Evolutionary conservation across 306 rosid genomes (phyloP), one percentile per base, ranked within the genome.

Genomic region (Dalbergia oliveri): DNA sequence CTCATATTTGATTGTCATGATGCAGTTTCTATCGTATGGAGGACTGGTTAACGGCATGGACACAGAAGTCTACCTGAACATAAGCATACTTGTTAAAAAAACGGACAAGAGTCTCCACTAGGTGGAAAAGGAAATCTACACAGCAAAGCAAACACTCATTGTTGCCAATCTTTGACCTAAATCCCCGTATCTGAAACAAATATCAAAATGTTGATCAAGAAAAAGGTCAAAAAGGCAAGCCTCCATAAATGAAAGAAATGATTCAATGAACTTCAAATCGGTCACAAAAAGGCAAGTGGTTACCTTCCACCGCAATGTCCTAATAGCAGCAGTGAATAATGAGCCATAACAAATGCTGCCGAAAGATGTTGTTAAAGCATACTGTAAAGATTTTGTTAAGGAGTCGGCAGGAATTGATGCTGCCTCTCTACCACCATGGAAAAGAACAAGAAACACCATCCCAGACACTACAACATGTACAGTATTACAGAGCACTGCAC

Each of bases 311-410:
- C 99, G 90, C 43, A 96, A 84, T 44, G 92, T 91, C 86, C 98
- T 91, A 72, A 96, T 96, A 65, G 94, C 92, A 77, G 99, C 99
- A 26, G 99, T 96, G 77, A 96, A 96, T 73, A 96, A 93, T 34
- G 98, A 96, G 75, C 99, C 99, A 81, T 96, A 96, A 80, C 99
- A 96, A 78, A 96, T 89, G 89, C 99, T 96, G 44, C 99, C 99
- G 80, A 96, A 96, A 49, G 99, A 96, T 75, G 93, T 96, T 34
- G 99, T 96, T 82, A 91, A 87, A 62, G 98, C 89, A 83, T 89
- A 85, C 57, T 88, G 93, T 77, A 88, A 71, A 75, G 93, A 94
- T 89, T 86, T 91, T 66, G 63, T 77, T 81, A 96, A 84, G 53
- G 99, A 88, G 74, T 89, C 89, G 8, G 93, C 88, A 69, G 97